These are phyloP conservation scores for Capsicum rhomboideum DNA, from an alignment of 257 asterid species.

Conservation along the genomic window DNA sequence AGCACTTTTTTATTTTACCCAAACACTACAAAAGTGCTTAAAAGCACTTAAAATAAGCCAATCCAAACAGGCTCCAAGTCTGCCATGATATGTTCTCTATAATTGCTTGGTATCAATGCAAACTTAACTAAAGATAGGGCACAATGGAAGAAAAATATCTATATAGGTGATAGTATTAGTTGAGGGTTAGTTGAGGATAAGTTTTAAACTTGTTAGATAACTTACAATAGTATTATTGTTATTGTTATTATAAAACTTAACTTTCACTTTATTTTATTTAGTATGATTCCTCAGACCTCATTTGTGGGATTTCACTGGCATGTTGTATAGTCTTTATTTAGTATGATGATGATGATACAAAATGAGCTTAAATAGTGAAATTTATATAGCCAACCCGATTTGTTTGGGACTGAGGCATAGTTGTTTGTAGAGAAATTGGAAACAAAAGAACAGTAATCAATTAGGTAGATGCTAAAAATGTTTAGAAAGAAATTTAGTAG, in stretches of 20 bases:
- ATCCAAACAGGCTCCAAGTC: no score
- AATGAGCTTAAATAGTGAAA: not conserved
- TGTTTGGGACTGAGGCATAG: not conserved
- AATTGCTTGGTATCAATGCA: not conserved
- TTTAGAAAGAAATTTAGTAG: not conserved
- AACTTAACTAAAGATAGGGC: not conserved
- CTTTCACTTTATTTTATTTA: not conserved
- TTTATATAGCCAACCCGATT: not conserved
- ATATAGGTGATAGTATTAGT: not conserved
- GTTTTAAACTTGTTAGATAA: no score
- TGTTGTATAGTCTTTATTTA: no score
- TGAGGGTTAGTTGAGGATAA: not conserved
- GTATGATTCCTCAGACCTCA: no score
- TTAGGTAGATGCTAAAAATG: not conserved
- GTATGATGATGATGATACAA: not conserved
- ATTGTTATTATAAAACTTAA: not conserved
- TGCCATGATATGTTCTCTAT: not conserved
- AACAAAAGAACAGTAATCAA: not conserved
- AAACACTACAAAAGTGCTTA: no score
- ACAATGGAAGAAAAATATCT: not conserved
- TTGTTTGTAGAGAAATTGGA: not conserved
- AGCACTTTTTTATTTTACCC: no score
- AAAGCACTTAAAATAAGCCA: no score
- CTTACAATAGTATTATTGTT: no score
- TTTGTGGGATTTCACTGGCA: no score